phyloP scores from a whole-genome alignment of 192 early-diverging fungal species.

The Chytriomyces sp. region DNA sequence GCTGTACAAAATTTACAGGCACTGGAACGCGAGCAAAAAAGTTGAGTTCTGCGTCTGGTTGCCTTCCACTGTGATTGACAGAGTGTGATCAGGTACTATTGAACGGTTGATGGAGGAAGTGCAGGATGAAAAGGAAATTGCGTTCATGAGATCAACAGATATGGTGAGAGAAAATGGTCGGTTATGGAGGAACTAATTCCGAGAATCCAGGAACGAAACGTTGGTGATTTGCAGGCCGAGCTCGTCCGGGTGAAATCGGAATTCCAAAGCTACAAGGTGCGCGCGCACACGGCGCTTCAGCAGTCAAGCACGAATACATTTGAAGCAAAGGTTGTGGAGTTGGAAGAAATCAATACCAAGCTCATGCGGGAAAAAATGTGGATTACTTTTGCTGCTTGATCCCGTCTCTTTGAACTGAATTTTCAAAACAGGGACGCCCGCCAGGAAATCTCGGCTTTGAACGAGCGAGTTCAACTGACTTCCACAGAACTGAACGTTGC shows the following conservation, averaged over 20 bases:
- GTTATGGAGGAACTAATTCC: too few species aligned
- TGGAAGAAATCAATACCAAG: slow-evolving; percentile 25
- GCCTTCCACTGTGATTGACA: background rate
- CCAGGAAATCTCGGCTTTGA: slow-evolving; percentile 5
- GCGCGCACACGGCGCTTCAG: slow-evolving; percentile 31
- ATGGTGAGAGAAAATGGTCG: background rate
- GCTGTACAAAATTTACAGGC: background rate
- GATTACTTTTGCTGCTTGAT: background rate
- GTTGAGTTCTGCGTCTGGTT: slow-evolving; percentile 3
- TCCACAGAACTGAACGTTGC: slow-evolving; percentile 7
- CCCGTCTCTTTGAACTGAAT: background rate
- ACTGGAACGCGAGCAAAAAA: slow-evolving; percentile 5
- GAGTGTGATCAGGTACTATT: background rate
- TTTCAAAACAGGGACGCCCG: slow-evolving; percentile 16
- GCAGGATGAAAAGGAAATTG: slow-evolving; percentile 23
- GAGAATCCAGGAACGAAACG: slow-evolving; percentile 14
- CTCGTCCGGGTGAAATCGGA: slow-evolving; percentile 17
- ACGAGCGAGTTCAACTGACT: slow-evolving; percentile 12
- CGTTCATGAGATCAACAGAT: slow-evolving; percentile 1
- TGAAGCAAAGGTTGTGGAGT: slow-evolving; percentile 21
- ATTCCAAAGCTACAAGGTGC: slow-evolving; percentile 32
- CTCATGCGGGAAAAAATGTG: slow-evolving; percentile 27
- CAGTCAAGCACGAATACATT: slow-evolving; percentile 6
- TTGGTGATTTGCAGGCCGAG: background rate
- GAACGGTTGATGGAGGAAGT: slow-evolving; percentile 7